phyloP scores from a whole-genome alignment of 331 rosid species.

The Quercus tomentella region DNA sequence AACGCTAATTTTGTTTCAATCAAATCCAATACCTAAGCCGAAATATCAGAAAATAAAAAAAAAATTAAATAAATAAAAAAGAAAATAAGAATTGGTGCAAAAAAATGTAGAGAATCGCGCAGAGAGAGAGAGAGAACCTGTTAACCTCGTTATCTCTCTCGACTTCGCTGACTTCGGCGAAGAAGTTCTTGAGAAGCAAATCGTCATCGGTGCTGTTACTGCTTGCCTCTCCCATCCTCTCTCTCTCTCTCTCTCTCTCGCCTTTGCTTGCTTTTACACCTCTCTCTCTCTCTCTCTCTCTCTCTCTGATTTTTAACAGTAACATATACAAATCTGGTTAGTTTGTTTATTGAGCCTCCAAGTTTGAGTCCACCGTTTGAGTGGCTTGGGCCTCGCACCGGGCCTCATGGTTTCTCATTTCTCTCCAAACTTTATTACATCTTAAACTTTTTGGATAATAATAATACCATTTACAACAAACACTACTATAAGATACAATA shows the following conservation, averaged over 20 bases:
- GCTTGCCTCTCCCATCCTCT: constrained; percentile 37
- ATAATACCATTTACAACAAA: too few species aligned
- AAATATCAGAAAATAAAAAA: background rate
- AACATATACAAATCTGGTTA: background rate
- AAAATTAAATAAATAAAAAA: background rate
- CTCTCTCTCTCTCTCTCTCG: background rate
- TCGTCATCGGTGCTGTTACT: constrained; percentile 46
- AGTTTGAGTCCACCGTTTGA: background rate
- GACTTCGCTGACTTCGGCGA: constrained; percentile 97
- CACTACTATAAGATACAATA: too few species aligned
- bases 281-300: background rate
- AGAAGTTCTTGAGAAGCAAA: constrained; percentile 90
- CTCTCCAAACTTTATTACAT: too few species aligned
- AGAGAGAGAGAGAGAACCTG: constrained; percentile 41
- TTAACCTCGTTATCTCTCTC: constrained; percentile 93
- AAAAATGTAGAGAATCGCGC: background rate
- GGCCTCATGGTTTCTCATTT: background rate
- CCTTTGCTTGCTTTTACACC: too few species aligned
- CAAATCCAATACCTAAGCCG: background rate
- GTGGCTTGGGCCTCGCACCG: background rate
- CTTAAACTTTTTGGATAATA: too few species aligned
- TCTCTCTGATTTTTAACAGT: background rate
- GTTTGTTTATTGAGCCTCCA: background rate
- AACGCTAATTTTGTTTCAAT: constrained; percentile 32
- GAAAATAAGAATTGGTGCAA: background rate